Conservation (phyloP, 2,329 filamentous ascomycete species). For the Arthrobotrys entomopaga region DNA sequence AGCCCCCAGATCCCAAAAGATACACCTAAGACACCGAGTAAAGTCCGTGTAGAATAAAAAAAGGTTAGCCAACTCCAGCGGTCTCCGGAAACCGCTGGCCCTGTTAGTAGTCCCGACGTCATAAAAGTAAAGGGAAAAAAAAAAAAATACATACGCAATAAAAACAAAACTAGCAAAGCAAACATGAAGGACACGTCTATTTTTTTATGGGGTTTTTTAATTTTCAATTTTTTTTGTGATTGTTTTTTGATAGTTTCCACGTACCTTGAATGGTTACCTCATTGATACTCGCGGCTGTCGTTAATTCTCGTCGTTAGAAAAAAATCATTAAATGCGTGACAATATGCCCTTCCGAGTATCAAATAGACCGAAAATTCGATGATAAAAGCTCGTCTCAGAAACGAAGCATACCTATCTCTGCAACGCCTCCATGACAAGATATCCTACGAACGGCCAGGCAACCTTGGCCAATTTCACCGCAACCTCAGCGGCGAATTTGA, state of each 20-base stretch:
- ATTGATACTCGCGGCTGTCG: slow-evolving; percentile 3
- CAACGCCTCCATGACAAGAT: slow-evolving; percentile 43
- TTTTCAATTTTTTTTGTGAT: slow-evolving; percentile 47
- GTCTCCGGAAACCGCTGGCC: slow-evolving; percentile 13
- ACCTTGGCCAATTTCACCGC: not conserved
- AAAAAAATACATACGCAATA: slow-evolving; percentile 3
- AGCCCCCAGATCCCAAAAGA: too few species aligned
- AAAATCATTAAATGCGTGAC: not conserved
- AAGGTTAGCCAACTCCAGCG: slow-evolving; percentile 15
- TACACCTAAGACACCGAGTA: not conserved
- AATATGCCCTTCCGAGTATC: not conserved
- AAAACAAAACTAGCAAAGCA: slow-evolving; percentile 6
- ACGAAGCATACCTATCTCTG: slow-evolving; percentile 16
- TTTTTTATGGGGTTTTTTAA: slow-evolving; percentile 39
- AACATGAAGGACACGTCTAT: not conserved
- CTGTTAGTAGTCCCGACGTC: slow-evolving; percentile 14
- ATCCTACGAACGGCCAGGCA: slow-evolving; percentile 28
- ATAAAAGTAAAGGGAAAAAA: too few species aligned
- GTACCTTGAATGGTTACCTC: slow-evolving; percentile 21
- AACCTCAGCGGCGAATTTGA: not conserved
- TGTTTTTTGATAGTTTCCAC: slow-evolving; percentile 53
- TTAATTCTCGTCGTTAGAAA: not conserved
- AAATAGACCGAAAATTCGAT: not conserved
- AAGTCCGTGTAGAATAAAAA: slow-evolving; percentile 3
- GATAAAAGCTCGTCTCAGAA: not conserved